Base-by-base conservation (phyloP, 371 early-diverging fungal genomes). In the Entomophthora muscae region DNA sequence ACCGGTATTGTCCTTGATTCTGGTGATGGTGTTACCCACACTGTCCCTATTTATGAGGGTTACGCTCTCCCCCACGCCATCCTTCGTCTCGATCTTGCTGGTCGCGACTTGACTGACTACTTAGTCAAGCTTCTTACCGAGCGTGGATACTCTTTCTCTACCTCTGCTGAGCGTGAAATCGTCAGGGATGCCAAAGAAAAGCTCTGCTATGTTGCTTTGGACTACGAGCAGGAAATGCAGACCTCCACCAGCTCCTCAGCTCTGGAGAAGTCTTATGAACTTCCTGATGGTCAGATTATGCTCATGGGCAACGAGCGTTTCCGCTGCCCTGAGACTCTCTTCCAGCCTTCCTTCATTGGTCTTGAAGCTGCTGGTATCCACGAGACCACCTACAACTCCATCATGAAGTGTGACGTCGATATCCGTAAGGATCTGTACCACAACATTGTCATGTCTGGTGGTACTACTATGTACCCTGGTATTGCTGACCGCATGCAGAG, bases 1-100 rank as follows among this genome's bases (percentile, higher is more conserved):
- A 99, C 99, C 65, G 99, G 99, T 88, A 95, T 99, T 67, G 99
- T 99, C 64, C 84, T 99, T 58, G 99, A 99, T 80, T 99, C 99
- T 64, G 99, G 99, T 75, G 99, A 99, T 79, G 99, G 99, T 91
- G 99, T 99, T 65, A 89, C 98, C 70, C 99, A 99, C 87, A 92
- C 96, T 56, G 99, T 99, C 63, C 99, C 99, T 64, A 95, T 99
- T 72, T 99, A 98, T 78, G 99, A 99, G 82, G 99, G 99, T 76
- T 99, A 97, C 75, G 83, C 99, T 55, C 87, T 99, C 65, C 99
- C 99, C 68, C 89, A 91, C 76, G 99, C 99, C 68, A 98, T 99
- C 71, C 85, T 90, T 70, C 93, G 99, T 84, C 83, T 99, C 65
- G 99, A 99, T 74, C 74, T 85, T 72, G 83, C 85, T 65, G 85